Conservation (phyloP, 2,329 filamentous ascomycete species). For the Byssothecium circinans region DNA sequence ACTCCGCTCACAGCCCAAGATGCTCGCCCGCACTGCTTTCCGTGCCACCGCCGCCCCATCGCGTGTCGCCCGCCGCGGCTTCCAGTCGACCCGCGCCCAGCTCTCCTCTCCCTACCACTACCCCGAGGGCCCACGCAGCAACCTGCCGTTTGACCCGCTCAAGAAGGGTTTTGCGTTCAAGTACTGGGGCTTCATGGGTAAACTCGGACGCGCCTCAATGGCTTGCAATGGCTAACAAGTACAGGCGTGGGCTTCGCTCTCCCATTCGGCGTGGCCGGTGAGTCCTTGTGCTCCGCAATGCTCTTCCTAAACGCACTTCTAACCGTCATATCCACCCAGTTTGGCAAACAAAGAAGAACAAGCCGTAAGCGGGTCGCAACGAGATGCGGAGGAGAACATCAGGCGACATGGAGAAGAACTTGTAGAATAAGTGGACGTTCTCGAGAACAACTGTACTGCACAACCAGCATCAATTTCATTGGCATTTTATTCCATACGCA, state of each 20-base stretch:
- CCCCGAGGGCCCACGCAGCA: slow-evolving; percentile 90
- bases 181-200: slow-evolving; percentile 82
- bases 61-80: slow-evolving; percentile 83
- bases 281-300: slow-evolving; percentile 30
- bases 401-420: slow-evolving; percentile 6
- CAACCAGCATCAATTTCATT: slow-evolving; percentile 43
- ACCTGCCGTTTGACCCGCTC: slow-evolving; percentile 96
- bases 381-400: slow-evolving; percentile 10
- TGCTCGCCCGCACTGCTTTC: slow-evolving; percentile 71
- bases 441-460: slow-evolving; percentile 35
- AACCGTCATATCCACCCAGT: slow-evolving; percentile 47
- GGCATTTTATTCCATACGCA: slow-evolving; percentile 19
- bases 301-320: slow-evolving; percentile 13
- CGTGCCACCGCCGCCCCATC: slow-evolving; percentile 63
- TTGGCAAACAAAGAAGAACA: slow-evolving; percentile 69
- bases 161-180: slow-evolving; percentile 79
- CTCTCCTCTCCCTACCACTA: slow-evolving; percentile 95
- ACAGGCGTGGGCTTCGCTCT: slow-evolving; percentile 60
- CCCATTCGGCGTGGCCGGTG: slow-evolving; percentile 67
- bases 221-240: slow-evolving; percentile 41
- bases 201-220: slow-evolving; percentile 33
- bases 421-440: slow-evolving; percentile 39
- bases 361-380: slow-evolving; percentile 29
- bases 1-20: slow-evolving; percentile 58
- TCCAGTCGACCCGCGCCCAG: slow-evolving; percentile 86